Evolutionary conservation across 257 asterid species (phyloP), one percentile per base, ranked within the genome.

Genomic region (Jaltomata sinuosa): DNA sequence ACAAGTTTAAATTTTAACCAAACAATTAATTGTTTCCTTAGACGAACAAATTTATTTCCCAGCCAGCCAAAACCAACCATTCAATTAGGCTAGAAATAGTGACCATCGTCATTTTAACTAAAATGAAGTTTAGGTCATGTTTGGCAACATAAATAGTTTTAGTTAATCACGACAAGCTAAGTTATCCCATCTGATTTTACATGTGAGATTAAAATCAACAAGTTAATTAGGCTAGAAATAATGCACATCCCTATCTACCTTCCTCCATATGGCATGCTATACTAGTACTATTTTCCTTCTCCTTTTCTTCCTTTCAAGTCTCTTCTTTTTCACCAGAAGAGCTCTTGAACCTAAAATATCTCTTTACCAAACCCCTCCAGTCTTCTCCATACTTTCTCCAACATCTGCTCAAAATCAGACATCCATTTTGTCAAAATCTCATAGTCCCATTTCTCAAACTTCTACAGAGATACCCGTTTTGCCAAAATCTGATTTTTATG

Each of bases 271-370:
- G 97, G 97, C 94, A 87, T 82, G 88, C 45, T 84, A 59, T 47
- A 81, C 84, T 11, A 69, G 82, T 67, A 74, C 42, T 38, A 38
- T 88, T 77, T 85, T 90, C 53, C 53, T 87, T 7, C 18, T 89
- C 54, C 68, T 92, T 50, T 80, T 94, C 53, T 87, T 92, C 38
- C 71, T 93, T 29, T 83, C 88, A 80, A 79, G 86, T 89, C 49
- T 92, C 79, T 90, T 90, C 89, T 69, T 91, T 87, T 86, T 93
- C 86, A 87, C 54, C 93, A 81, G 72, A 85, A 82, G 84, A 34
- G 85, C 87, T 85, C 90, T 96, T 16, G 88, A 91, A 16, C 86
- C 94, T 80, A 86, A 84, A n/a, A 76, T 90, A 76, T 74, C 85
- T 77, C 53, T 85, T 40, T 87, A 90, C 90, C 67, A 85, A 74